Conservation (phyloP, 1,284 basidiomycete genomes). For the Irpex rosettiformis region DNA sequence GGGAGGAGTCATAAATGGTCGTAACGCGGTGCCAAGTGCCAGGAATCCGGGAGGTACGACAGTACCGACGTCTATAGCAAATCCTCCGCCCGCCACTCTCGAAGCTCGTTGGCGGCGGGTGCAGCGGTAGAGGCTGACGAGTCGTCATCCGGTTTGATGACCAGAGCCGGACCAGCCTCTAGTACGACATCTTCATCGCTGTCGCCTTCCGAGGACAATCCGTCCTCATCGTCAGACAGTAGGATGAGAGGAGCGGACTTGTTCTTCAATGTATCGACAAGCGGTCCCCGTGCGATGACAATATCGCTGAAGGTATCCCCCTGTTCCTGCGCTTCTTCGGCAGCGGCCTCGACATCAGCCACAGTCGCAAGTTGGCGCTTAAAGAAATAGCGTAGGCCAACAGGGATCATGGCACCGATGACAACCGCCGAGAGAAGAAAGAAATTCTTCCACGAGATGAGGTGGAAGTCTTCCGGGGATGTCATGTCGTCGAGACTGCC, state of each 20-base stretch:
- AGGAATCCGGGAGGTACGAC: neutral
- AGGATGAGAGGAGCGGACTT: conserved; percentile 29
- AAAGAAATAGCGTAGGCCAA: conserved; percentile 80
- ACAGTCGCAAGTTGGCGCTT: conserved; percentile 44
- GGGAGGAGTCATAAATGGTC: conserved; percentile 1
- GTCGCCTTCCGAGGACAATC: conserved; percentile 35
- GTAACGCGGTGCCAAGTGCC: neutral
- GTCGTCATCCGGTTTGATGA: conserved; percentile 36
- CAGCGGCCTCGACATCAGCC: conserved; percentile 44
- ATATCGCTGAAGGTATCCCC: conserved; percentile 35
- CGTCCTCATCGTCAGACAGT: conserved; percentile 34
- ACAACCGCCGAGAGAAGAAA: conserved; percentile 80
- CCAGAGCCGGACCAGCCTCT: conserved; percentile 59
- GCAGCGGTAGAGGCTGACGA: neutral
- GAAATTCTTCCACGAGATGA: conserved; percentile 87
- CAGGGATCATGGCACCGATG: conserved; percentile 88
- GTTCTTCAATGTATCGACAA: conserved; percentile 35
- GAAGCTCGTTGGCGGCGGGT: conserved; percentile 2
- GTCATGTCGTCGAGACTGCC: conserved; percentile 95
- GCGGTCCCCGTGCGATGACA: conserved; percentile 52
- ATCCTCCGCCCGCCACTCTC: conserved; percentile 19
- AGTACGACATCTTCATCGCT: conserved; percentile 64
- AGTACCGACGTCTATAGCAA: conserved; percentile 13
- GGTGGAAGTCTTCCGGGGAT: conserved; percentile 85
- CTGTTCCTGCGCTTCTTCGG: conserved; percentile 32